These are phyloP conservation scores for Suhomyces bokatorum DNA, from an alignment of 1,139 yeast species.

Conservation along the genomic window DNA sequence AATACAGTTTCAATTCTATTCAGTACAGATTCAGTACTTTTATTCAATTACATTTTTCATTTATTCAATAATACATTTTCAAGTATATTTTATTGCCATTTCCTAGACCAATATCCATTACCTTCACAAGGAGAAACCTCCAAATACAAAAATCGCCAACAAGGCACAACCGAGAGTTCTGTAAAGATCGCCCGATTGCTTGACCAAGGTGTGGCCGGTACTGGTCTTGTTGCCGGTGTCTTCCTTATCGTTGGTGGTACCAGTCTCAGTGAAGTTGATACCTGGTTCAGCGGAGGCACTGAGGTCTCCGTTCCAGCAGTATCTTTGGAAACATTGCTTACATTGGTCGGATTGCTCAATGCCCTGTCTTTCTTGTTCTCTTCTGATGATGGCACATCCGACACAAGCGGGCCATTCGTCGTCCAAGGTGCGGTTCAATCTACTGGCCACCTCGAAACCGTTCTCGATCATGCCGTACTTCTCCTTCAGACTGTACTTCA, in stretches of 20 bases:
- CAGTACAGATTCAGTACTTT: too few relatives aligned
- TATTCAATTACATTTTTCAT: too few relatives aligned
- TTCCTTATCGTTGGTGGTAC: slow-evolving; percentile 42
- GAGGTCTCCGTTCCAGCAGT: slow-evolving; percentile 45
- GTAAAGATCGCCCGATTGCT: slow-evolving; percentile 4
- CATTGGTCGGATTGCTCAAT: slow-evolving; percentile 41
- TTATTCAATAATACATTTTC: too few relatives aligned
- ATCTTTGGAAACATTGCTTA: slow-evolving; percentile 36
- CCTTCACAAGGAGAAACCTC: slow-evolving; percentile 6
- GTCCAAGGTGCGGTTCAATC: slow-evolving; percentile 36
- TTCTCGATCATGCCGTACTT: slow-evolving; percentile 40
- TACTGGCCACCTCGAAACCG: slow-evolving; percentile 34
- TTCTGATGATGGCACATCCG: slow-evolving; percentile 44
- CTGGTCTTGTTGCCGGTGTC: slow-evolving; percentile 17
- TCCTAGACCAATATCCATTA: background rate
- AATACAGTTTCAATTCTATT: too few relatives aligned
- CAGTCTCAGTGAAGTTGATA: slow-evolving; percentile 47
- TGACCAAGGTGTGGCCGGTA: slow-evolving; percentile 5
- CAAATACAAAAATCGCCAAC: slow-evolving; percentile 8
- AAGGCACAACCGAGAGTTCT: slow-evolving; percentile 9
- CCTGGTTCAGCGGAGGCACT: slow-evolving; percentile 15
- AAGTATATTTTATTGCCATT: background rate
- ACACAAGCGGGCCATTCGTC: slow-evolving; percentile 43
- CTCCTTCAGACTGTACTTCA: slow-evolving; percentile 35
- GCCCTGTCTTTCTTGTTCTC: slow-evolving; percentile 45